phyloP scores from a whole-genome alignment of 2,329 filamentous ascomycete genomes.

The Pestalotiopsis sp. region DNA sequence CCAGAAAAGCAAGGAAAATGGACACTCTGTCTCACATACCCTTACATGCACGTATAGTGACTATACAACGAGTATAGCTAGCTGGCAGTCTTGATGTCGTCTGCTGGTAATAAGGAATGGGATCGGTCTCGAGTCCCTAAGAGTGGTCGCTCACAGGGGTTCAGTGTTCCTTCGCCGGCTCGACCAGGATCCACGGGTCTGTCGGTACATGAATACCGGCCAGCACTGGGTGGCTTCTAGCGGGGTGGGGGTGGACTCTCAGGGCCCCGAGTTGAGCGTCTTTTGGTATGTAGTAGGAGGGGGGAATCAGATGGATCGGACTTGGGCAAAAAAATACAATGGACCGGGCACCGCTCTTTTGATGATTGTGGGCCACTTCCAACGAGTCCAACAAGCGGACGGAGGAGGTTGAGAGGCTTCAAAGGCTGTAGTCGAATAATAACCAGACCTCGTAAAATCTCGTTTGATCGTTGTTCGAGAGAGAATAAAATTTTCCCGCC shows the following conservation, averaged over 20 bases:
- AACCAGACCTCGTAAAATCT: not conserved
- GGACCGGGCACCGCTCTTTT: not conserved
- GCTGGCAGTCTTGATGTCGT: not conserved
- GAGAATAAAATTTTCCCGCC: not conserved
- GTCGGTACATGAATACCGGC: constrained; percentile 6
- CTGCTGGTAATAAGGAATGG: not conserved
- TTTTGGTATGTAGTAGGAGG: not conserved
- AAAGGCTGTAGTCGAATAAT: not conserved
- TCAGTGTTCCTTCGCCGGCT: not conserved
- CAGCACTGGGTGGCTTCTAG: not conserved
- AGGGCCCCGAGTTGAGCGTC: not conserved
- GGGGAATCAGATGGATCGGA: not conserved
- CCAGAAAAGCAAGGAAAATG: not conserved
- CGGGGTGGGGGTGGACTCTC: not conserved
- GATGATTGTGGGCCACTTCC: not conserved
- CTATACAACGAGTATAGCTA: not conserved
- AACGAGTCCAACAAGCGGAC: not conserved
- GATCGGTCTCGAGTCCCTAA: not conserved
- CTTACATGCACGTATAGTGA: not conserved
- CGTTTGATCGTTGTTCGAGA: not conserved
- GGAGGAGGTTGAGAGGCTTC: not conserved
- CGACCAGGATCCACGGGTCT: not conserved
- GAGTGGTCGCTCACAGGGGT: not conserved
- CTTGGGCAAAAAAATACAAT: not conserved
- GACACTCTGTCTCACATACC: not conserved